Percentiles rank a stretch among this genome's conserved stretches.
These are phyloP conservation scores for Adansonia madagascariensis DNA, from an alignment of 441 rosid genomes.

Conservation along the genomic window DNA sequence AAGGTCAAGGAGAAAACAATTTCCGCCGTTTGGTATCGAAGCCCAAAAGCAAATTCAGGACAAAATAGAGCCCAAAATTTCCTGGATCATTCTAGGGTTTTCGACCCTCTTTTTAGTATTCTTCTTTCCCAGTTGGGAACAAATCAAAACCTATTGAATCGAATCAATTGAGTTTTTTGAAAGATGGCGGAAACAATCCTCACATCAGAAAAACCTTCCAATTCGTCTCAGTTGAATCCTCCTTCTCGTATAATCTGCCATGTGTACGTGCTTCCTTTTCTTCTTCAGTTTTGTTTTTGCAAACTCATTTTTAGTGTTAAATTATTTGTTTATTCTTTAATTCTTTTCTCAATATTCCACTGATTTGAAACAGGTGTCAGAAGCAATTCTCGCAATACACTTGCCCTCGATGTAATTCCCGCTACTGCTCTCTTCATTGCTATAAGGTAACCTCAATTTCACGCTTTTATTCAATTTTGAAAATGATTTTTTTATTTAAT, in stretches of 20 bases:
- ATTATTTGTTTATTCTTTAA: not conserved
- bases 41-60: too few species aligned
- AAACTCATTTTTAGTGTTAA: too few species aligned
- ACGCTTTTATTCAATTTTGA: not conserved
- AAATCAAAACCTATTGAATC: not conserved
- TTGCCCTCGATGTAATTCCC: constrained; percentile 89
- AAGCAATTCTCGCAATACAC: constrained; percentile 93
- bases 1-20: too few species aligned
- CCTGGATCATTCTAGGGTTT: constrained; percentile 16
- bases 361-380: constrained; percentile 52
- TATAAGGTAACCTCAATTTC: constrained; percentile 52
- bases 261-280: constrained; percentile 47
- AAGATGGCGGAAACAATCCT: constrained; percentile 46
- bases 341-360: not conserved
- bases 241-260: constrained; percentile 66
- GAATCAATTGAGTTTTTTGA: constrained; percentile 1
- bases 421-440: constrained; percentile 83
- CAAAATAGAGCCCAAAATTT: not conserved
- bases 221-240: constrained; percentile 54
- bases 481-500: not conserved
- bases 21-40: too few species aligned
- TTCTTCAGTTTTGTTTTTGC: not conserved
- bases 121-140: too few species aligned
- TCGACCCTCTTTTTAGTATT: not conserved
- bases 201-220: constrained; percentile 48